Evolutionary conservation across 2,329 filamentous ascomycete genomes (phyloP), one percentile per base, ranked within the genome.

Genomic region (Macroventuria anomochaeta): DNA sequence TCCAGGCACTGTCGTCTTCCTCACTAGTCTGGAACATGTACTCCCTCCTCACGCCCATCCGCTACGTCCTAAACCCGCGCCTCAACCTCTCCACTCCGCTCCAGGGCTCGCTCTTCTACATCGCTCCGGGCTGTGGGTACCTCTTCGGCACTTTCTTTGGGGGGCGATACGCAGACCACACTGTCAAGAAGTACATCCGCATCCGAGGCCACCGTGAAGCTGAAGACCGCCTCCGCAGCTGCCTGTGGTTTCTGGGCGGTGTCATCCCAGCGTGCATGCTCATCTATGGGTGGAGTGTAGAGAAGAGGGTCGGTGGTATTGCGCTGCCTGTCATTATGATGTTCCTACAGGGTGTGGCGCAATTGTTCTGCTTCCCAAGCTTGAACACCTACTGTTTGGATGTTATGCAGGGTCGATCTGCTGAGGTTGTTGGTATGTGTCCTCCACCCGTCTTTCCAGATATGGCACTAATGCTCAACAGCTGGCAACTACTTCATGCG

Each of bases 381-480:
- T 71, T 93, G 57, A 92, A 93, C 70, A 90, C 89, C 0, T 93
- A 95, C 74, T 93, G 89, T 69, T 75, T 95, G 33, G 90, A 95
- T 70, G 89, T 93, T 11, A 91, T 93, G 86, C 88, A 88, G 59
- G 80, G 80, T 1, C 79, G 83, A 25, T 85, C 85, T 36, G 84
- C 87, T 3, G 90, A 95, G 67, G 88, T 93, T 3, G 85, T 91
- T 36, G 68, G 70, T 74, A 66, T 43, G 69, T 65, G 8, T 18
- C 15, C 42, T 3, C n/a, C 20, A 3, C 2, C 1, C 3, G 1
- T 15, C 28, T 18, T 2, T n/a, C 7, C 7, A 8, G 12, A 23
- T 3, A 5, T 12, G 12, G 26, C n/a, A 44, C 55, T 61, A 25
- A 62, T 23, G 10, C 3, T 17, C 1, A 5, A 13, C 70, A 52